Percentiles rank a stretch among this genome's conserved stretches.
These are phyloP conservation scores for Tarenaya hassleriana DNA, from an alignment of 345 rosid genomes.

Conservation along the genomic window DNA sequence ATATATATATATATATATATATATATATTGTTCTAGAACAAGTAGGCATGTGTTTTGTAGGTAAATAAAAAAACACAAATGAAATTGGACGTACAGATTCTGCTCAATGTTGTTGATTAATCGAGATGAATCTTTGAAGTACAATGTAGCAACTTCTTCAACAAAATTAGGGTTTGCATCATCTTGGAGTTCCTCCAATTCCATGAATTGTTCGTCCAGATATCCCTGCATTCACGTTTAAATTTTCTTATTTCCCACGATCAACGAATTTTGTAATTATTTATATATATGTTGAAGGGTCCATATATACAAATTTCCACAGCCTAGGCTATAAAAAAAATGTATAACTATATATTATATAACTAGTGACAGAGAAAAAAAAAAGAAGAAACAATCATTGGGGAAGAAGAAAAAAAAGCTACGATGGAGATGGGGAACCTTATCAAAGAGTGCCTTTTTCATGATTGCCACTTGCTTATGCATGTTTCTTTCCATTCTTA, in stretches of 20 bases:
- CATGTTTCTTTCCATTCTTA: constrained; percentile 11
- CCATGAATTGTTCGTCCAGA: constrained; percentile 63
- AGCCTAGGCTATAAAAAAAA: too few species aligned
- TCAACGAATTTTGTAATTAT: background rate
- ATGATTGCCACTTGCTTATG: constrained; percentile 38
- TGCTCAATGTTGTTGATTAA: constrained; percentile 53
- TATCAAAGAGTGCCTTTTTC: constrained; percentile 62
- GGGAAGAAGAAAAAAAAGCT: background rate
- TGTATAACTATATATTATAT: too few species aligned
- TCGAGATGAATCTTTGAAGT: constrained; percentile 48
- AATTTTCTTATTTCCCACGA: constrained; percentile 1
- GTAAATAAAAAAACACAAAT: too few species aligned
- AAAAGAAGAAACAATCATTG: background rate
- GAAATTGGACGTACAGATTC: too few species aligned
- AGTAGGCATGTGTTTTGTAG: too few species aligned
- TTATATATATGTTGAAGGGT: too few species aligned
- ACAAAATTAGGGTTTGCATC: constrained; percentile 65
- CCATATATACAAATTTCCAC: too few species aligned
- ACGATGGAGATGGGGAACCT: constrained; percentile 32
- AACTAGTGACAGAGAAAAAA: background rate
- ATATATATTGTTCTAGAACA: background rate
- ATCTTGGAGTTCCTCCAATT: constrained; percentile 70
- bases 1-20: background rate
- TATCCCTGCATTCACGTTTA: constrained; percentile 42
- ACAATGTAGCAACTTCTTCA: constrained; percentile 53